Evolutionary conservation across 2,329 filamentous ascomycete genomes (phyloP).

Genomic region (Botrytis deweyae): DNA sequence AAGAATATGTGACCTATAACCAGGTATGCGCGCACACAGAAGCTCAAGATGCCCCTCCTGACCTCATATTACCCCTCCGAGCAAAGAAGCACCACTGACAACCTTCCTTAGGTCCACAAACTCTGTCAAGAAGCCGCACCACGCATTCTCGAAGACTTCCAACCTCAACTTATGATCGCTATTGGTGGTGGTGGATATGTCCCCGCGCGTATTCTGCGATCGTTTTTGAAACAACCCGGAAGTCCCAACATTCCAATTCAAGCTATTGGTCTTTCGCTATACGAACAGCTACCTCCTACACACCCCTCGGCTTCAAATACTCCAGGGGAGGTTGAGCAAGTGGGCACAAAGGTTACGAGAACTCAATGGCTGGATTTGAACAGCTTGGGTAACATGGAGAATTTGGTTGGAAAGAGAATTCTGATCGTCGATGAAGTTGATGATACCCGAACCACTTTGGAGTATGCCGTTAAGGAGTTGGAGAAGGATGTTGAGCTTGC

Average conservation of each 20-base stretch:
- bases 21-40: slow-evolving; percentile 58
- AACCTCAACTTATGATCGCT: slow-evolving; percentile 96
- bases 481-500: slow-evolving; percentile 91
- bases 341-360: slow-evolving; percentile 91
- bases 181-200: slow-evolving; percentile 98
- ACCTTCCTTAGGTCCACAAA: slow-evolving; percentile 76
- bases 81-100: slow-evolving; percentile 28
- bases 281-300: slow-evolving; percentile 71
- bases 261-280: slow-evolving; percentile 95
- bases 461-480: slow-evolving; percentile 89
- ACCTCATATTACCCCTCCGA: slow-evolving; percentile 22
- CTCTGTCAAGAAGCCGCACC: slow-evolving; percentile 86
- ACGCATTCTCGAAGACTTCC: slow-evolving; percentile 78
- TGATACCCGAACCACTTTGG: slow-evolving; percentile 89
- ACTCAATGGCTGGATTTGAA: slow-evolving; percentile 97
- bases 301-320: slow-evolving; percentile 52
- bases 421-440: slow-evolving; percentile 95
- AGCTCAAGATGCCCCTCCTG: slow-evolving; percentile 3
- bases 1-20: slow-evolving; percentile 89
- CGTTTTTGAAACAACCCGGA: slow-evolving; percentile 88
- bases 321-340: slow-evolving; percentile 57
- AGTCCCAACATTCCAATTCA: slow-evolving; percentile 97
- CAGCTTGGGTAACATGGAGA: slow-evolving; percentile 77
- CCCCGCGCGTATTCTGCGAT: slow-evolving; percentile 92
- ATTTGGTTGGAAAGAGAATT: slow-evolving; percentile 86